These are phyloP conservation scores for Elongisporangium undulatum DNA, from an alignment of 352 stramenopile species.

Conservation along the genomic window DNA sequence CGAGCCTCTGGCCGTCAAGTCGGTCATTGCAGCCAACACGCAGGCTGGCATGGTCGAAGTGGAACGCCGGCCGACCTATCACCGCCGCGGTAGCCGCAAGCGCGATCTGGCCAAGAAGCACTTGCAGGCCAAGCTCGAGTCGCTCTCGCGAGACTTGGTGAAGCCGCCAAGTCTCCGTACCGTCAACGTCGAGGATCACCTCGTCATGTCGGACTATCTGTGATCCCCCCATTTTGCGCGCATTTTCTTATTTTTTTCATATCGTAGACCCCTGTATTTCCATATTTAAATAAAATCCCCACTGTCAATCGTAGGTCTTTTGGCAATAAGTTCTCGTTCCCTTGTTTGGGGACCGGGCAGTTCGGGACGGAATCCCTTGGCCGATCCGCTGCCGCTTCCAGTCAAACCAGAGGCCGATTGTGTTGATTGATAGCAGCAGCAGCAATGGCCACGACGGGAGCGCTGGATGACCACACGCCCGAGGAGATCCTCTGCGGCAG, in stretches of 20 bases:
- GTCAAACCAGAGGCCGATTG: slow-evolving; percentile 15
- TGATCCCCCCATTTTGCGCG: slow-evolving; percentile 7
- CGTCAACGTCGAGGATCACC: slow-evolving; percentile 51
- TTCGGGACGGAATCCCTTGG: slow-evolving; percentile 1
- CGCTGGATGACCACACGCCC: slow-evolving; percentile 71
- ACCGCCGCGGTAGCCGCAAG: slow-evolving; percentile 34
- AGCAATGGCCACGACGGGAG: slow-evolving; percentile 31
- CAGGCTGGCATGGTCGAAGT: slow-evolving; percentile 52
- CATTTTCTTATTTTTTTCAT: slow-evolving; percentile 5
- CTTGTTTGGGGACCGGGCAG: background rate
- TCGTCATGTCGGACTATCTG: slow-evolving; percentile 76
- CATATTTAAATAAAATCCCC: slow-evolving; percentile 1
- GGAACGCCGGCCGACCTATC: slow-evolving; percentile 36
- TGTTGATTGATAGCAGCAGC: background rate
- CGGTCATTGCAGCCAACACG: slow-evolving; percentile 20
- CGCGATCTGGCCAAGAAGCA: slow-evolving; percentile 65
- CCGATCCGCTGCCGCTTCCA: slow-evolving; percentile 9
- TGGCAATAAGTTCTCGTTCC: background rate
- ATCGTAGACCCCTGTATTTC: slow-evolving; percentile 6
- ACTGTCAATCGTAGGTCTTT: background rate
- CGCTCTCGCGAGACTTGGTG: slow-evolving; percentile 55
- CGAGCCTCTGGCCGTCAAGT: slow-evolving; percentile 4
- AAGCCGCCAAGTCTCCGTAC: slow-evolving; percentile 33
- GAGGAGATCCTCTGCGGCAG: slow-evolving; percentile 71
- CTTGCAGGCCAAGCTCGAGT: slow-evolving; percentile 62